Evolutionary conservation across 2,329 filamentous ascomycete species (phyloP).

Genomic region (Aspergillus oerlinghausenensis): DNA sequence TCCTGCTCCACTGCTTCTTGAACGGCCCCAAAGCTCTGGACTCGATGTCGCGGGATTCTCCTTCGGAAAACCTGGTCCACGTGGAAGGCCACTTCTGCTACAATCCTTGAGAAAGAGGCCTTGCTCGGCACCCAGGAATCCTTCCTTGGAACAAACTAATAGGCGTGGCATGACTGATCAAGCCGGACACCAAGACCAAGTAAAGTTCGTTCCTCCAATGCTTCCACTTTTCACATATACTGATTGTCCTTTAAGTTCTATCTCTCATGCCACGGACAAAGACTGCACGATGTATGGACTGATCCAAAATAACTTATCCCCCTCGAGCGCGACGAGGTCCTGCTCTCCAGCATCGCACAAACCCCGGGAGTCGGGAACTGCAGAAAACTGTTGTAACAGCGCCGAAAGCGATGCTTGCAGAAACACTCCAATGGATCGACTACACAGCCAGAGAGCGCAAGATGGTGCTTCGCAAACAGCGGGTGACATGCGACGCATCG

Average conservation of each 20-base stretch:
- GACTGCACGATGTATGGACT: background rate
- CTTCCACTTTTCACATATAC: background rate
- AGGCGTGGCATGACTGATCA: background rate
- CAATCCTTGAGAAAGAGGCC: slow-evolving; percentile 10
- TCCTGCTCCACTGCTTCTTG: slow-evolving; percentile 22
- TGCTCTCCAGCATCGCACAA: background rate
- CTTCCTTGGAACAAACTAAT: background rate
- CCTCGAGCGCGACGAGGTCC: too few species aligned
- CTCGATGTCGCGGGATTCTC: slow-evolving; percentile 27
- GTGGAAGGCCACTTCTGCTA: slow-evolving; percentile 21
- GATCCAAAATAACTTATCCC: too few species aligned
- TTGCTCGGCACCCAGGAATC: background rate
- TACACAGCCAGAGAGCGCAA: background rate
- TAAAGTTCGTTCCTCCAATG: background rate
- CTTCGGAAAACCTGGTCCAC: slow-evolving; percentile 29
- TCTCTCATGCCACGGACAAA: background rate
- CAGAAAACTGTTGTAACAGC: background rate
- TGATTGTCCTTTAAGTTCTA: background rate
- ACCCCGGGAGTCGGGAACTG: background rate
- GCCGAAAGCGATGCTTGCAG: background rate
- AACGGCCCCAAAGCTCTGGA: slow-evolving; percentile 28
- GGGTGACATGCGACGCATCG: background rate
- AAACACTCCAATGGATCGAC: background rate
- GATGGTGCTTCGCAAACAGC: background rate
- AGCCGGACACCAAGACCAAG: background rate